Percentiles rank a stretch among this genome's conserved stretches.
phyloP scores from a whole-genome alignment of 371 early-diverging fungal species.

The Mortierella sp. region DNA sequence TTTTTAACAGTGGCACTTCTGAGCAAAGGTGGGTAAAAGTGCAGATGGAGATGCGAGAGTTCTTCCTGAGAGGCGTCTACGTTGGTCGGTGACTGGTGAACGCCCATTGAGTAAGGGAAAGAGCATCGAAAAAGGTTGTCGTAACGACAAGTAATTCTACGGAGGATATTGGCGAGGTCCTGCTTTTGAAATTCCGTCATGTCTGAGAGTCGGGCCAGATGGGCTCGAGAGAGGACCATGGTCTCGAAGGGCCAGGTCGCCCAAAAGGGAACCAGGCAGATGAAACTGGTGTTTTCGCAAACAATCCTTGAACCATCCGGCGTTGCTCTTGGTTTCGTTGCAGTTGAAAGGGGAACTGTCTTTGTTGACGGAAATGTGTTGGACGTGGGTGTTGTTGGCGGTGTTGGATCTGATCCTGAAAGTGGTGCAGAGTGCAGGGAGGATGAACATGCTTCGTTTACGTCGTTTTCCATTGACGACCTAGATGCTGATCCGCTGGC shows the following conservation, averaged over 20 bases:
- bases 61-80: constrained; percentile 61
- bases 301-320: constrained; percentile 79
- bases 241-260: constrained; percentile 97
- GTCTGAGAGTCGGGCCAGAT: constrained; percentile 71
- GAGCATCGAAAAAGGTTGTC: constrained; percentile 92
- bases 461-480: not conserved
- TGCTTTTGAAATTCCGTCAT: constrained; percentile 62
- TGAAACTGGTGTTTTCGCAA: constrained; percentile 82
- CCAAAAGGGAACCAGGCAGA: constrained; percentile 95
- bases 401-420: constrained; percentile 2
- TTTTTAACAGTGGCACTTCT: constrained; percentile 92
- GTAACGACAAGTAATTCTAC: constrained; percentile 85
- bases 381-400: constrained; percentile 13
- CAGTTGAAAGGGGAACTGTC: not conserved
- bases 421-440: not conserved
- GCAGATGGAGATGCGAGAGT: constrained; percentile 87
- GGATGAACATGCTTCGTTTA: not conserved
- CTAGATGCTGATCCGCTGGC: not conserved
- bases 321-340: constrained; percentile 23
- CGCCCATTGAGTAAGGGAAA: constrained; percentile 98
- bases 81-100: constrained; percentile 84
- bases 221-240: constrained; percentile 82
- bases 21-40: constrained; percentile 96
- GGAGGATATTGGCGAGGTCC: constrained; percentile 84
- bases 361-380: not conserved